Evolutionary conservation across 352 stramenopile genomes (phyloP).

Genomic region (Peronosclerospora sorghi): DNA sequence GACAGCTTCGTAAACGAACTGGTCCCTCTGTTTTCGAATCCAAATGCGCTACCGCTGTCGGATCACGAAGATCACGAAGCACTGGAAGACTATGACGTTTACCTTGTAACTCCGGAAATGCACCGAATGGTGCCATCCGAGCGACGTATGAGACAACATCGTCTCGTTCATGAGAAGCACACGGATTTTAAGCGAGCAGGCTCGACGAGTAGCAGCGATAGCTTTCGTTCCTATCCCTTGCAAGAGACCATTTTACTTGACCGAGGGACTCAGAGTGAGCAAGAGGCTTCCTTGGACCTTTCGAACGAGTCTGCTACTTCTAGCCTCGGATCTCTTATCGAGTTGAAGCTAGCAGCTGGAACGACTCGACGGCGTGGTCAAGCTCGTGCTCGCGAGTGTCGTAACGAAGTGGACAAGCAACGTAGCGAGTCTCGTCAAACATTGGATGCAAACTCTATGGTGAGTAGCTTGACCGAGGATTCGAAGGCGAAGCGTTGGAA

Average conservation of each 20-base stretch:
- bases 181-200: too few species aligned
- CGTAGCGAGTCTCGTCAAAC: slow-evolving; percentile 10
- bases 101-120: slow-evolving; percentile 19
- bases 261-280: neutral
- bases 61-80: slow-evolving; percentile 11
- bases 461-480: neutral
- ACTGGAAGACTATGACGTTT: slow-evolving; percentile 24
- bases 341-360: slow-evolving; percentile 28
- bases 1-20: slow-evolving; percentile 49
- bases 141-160: too few species aligned
- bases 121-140: too few species aligned
- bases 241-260: neutral
- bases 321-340: slow-evolving; percentile 35
- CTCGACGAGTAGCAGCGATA: neutral
- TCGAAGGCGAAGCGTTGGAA: slow-evolving; percentile 1
- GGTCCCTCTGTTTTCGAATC: slow-evolving; percentile 46
- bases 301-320: slow-evolving; percentile 33
- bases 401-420: slow-evolving; percentile 7
- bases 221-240: neutral
- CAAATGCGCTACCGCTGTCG: neutral
- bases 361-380: slow-evolving; percentile 5
- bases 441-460: slow-evolving; percentile 5
- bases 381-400: neutral
- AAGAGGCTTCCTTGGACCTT: slow-evolving; percentile 8
- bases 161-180: too few species aligned